A percentile compares a stretch with the other conserved stretches of the same genome.
Conservation (phyloP, 2,329 filamentous ascomycete species). For the Colletotrichum ledebouriae region DNA sequence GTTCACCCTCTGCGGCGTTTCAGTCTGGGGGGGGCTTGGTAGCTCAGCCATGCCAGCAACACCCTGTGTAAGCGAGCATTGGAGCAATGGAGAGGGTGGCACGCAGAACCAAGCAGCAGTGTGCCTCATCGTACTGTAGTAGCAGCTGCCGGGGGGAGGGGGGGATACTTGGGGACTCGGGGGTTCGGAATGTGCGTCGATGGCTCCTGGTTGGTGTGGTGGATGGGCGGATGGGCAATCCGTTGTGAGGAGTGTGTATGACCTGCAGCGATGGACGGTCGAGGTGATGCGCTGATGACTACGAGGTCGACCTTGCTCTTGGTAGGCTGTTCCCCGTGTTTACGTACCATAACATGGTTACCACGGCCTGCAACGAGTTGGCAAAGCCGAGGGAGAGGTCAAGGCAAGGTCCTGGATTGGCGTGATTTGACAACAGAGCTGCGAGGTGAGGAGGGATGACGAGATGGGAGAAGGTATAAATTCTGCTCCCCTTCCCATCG, state of each 20-base stretch:
- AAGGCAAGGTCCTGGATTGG: constrained; percentile 30
- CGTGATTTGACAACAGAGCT: constrained; percentile 8
- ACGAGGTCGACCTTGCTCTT: constrained; percentile 18
- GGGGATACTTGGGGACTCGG: constrained; percentile 19
- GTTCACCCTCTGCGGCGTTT: constrained; percentile 28
- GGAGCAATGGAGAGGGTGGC: constrained; percentile 2
- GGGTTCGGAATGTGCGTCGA: constrained; percentile 37
- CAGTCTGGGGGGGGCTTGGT: constrained; percentile 5
- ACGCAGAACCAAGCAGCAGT: constrained; percentile 3
- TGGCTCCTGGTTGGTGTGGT: constrained; percentile 5
- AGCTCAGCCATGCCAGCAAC: constrained; percentile 1
- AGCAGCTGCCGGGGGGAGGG: constrained; percentile 26
- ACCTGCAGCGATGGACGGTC: constrained; percentile 27
- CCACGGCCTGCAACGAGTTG: constrained; percentile 13
- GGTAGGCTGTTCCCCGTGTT: constrained; percentile 23
- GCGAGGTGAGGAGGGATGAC: constrained; percentile 16
- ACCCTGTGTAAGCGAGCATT: background rate
- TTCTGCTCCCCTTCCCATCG: background rate
- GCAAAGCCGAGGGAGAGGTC: constrained; percentile 34
- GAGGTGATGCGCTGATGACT: constrained; percentile 41
- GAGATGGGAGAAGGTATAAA: constrained; percentile 31
- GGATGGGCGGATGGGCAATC: background rate
- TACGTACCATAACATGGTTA: constrained; percentile 28
- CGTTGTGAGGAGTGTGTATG: constrained; percentile 12
- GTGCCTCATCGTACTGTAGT: background rate